These are phyloP conservation scores for Chytriomyces confervae DNA, from an alignment of 192 early-diverging fungal species.

Conservation along the genomic window DNA sequence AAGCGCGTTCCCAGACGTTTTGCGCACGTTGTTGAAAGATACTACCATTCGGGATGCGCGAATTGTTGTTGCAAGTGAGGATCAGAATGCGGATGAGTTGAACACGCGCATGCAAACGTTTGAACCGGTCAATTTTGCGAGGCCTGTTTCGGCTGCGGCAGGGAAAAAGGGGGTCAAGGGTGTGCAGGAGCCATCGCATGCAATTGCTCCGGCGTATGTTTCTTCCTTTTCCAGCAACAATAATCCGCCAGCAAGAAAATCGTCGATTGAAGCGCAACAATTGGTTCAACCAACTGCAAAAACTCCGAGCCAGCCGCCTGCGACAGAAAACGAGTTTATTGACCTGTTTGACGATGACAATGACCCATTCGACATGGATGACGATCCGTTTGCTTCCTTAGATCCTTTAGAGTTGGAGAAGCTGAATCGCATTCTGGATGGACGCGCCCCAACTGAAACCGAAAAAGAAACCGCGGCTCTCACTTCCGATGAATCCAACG, in stretches of 20 bases:
- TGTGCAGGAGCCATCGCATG: background rate
- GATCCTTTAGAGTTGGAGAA: slow-evolving; percentile 15
- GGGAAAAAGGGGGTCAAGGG: background rate
- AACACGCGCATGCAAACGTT: slow-evolving; percentile 24
- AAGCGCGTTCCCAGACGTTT: slow-evolving; percentile 78
- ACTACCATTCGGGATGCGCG: slow-evolving; percentile 69
- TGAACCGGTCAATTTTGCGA: slow-evolving; percentile 21
- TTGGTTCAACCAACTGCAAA: background rate
- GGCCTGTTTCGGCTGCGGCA: background rate
- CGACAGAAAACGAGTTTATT: slow-evolving; percentile 42
- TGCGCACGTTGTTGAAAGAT: slow-evolving; percentile 81
- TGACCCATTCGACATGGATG: slow-evolving; percentile 4
- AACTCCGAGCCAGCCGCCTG: background rate
- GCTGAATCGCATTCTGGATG: slow-evolving; percentile 17
- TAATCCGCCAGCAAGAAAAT: background rate
- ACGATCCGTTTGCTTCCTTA: slow-evolving; percentile 11
- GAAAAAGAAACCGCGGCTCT: background rate
- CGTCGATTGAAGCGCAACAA: background rate
- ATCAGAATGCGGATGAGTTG: slow-evolving; percentile 24
- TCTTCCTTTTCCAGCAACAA: background rate
- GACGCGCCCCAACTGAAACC: background rate
- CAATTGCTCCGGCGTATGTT: slow-evolving; percentile 7
- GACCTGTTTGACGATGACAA: slow-evolving; percentile 45
- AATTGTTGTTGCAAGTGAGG: slow-evolving; percentile 17
- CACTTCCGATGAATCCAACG: background rate